Evolutionary conservation across 805 yeast species (phyloP).

Genomic region (Candida krabiensis): DNA sequence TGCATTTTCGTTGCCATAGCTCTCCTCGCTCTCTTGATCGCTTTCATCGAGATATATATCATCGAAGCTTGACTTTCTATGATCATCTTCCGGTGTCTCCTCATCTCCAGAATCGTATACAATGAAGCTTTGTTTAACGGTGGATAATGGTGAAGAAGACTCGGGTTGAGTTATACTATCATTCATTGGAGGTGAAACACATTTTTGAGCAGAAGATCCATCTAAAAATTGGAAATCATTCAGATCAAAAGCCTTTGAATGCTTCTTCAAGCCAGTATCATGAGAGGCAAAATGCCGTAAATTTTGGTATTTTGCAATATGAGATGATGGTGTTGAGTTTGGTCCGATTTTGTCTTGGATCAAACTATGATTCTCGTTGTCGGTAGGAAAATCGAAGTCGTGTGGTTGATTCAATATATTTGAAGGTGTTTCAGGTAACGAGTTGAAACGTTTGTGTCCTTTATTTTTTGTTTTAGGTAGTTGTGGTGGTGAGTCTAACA

Average conservation of each 20-base stretch:
- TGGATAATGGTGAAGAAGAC: constrained; percentile 21
- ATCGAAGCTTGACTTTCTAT: constrained; percentile 1
- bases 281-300: constrained; percentile 33
- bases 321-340: constrained; percentile 1
- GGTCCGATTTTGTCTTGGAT: neutral
- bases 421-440: constrained; percentile 25
- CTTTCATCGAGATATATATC: neutral
- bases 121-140: constrained; percentile 19
- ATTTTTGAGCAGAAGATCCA: neutral
- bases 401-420: constrained; percentile 1
- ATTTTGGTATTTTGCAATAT: constrained; percentile 11
- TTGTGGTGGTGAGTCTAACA: neutral
- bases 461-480: neutral
- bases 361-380: constrained; percentile 8
- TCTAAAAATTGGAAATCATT: constrained; percentile 15
- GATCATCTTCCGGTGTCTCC: constrained; percentile 1
- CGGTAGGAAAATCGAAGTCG: constrained; percentile 7
- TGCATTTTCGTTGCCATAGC: constrained; percentile 26
- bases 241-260: constrained; percentile 6
- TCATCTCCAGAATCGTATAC: constrained; percentile 8
- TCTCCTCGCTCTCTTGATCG: constrained; percentile 19
- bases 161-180: neutral
- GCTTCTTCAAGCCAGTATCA: constrained; percentile 28
- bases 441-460: constrained; percentile 21
- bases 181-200: too few relatives aligned